Evolutionary conservation across 2,329 filamentous ascomycete genomes (phyloP), one percentile per base, ranked within the genome.

Genomic region (Exophiala sideris): DNA sequence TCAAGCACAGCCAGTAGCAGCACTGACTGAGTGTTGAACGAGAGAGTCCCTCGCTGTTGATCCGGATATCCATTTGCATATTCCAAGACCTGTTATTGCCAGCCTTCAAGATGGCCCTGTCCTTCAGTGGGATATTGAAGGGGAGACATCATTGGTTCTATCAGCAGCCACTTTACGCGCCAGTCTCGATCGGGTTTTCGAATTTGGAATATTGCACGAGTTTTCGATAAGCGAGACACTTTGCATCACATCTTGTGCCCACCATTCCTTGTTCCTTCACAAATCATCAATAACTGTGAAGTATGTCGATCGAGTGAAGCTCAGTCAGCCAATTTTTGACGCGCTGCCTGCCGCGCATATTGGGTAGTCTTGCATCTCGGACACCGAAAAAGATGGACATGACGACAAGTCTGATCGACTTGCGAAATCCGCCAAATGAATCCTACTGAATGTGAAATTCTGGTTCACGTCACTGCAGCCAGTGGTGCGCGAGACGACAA

Each of bases 401-500:
- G 24, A 29, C 24, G 24, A 29, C 24, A 29, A 29, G 24, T 8
- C 24, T 29, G 24, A 29, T 29, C 24, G 2, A 29, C 24, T 42
- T 7, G 33, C 29, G n/a, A 16, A 12, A 24, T 11, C 32, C 21
- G n/a, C 16, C 14, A 21, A 16, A 59, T 57, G 59, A 46, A 52
- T 14, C 24, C 50, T 34, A 32, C 40, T 32, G 29, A 53, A 64
- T 54, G 52, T 52, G 70, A 74, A 63, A 68, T 74, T 51, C 69
- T 74, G 50, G 69, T 73, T 45, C 73, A 74, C 62, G 65, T 75
- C 57, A 66, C 70, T 47, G 72, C 72, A 14, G 67, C 70, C 29
- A 69, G 70, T 58, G 65, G 34, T 8, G 62, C 58, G 34, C 61
- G 58, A 42, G 69, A 75, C 55, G 72, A 75, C 62, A 65, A 65